A percentile compares a stretch with the other conserved stretches of the same genome.
Evolutionary conservation across 495 filamentous ascomycete genomes (phyloP).

Genomic region (Geopyxis carbonaria): DNA sequence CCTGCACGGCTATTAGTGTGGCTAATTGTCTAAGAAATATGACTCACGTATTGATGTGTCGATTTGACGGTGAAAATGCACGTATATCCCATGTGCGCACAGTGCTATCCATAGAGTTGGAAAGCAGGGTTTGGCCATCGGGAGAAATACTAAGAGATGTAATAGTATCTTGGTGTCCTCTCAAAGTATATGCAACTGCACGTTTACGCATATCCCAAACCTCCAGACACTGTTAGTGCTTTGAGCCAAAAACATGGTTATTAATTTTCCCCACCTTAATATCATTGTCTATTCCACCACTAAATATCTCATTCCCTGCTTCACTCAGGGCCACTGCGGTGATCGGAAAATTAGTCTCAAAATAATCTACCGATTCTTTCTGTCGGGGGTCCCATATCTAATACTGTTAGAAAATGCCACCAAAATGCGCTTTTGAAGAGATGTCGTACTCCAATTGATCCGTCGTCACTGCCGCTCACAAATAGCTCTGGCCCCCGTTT

Average conservation of each 20-base stretch:
- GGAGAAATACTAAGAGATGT: constrained; percentile 81
- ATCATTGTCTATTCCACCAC: constrained; percentile 88
- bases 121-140: constrained; percentile 76
- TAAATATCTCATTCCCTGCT: constrained; percentile 89
- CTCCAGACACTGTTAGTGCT: constrained; percentile 5
- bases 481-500: constrained; percentile 77
- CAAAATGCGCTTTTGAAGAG: background rate
- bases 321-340: constrained; percentile 81
- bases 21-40: background rate
- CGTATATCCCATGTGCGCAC: constrained; percentile 92
- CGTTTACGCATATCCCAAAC: constrained; percentile 86
- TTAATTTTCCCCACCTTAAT: constrained; percentile 50
- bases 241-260: background rate
- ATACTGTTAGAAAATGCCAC: background rate
- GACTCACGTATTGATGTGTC: constrained; percentile 58
- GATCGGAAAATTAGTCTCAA: constrained; percentile 84
- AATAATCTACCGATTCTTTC: constrained; percentile 71
- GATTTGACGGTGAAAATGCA: constrained; percentile 77
- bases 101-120: constrained; percentile 83
- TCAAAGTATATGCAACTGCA: constrained; percentile 65
- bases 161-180: constrained; percentile 81
- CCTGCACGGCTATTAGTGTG: constrained; percentile 2
- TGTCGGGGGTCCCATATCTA: constrained; percentile 86
- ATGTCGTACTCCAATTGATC: constrained; percentile 51
- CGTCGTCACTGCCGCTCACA: constrained; percentile 80